Evolutionary conservation across 192 early-diverging fungal genomes (phyloP).

Genomic region (Chytriomyces sp.): DNA sequence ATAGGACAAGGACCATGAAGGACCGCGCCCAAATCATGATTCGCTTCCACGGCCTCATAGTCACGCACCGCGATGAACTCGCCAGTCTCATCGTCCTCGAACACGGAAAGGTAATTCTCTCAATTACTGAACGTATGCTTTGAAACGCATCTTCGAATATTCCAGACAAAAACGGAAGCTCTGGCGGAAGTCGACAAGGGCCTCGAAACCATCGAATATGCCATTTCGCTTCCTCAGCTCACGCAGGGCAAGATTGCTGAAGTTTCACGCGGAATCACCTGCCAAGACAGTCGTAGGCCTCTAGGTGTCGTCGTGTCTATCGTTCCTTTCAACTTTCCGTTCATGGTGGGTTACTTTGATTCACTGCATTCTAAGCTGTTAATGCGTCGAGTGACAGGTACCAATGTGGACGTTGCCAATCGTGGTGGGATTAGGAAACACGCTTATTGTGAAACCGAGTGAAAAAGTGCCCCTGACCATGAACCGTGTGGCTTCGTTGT

Average conservation of each 20-base stretch:
- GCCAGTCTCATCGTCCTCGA: conserved; percentile 73
- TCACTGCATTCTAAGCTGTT: conserved; percentile 28
- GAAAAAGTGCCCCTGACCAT: conserved; percentile 85
- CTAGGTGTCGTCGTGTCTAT: conserved; percentile 78
- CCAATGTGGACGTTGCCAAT: conserved; percentile 83
- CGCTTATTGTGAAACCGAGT: conserved; percentile 75
- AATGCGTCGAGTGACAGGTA: too few relatives aligned
- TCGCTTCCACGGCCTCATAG: conserved; percentile 58
- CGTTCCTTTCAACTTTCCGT: conserved; percentile 82
- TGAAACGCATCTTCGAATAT: not conserved
- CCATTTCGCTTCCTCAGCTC: conserved; percentile 66
- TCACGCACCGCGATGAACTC: conserved; percentile 64
- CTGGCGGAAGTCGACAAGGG: conserved; percentile 74
- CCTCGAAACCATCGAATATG: conserved; percentile 79
- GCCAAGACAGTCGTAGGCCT: conserved; percentile 64
- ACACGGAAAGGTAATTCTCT: conserved; percentile 68
- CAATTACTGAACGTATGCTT: too few relatives aligned
- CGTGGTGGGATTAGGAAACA: conserved; percentile 68
- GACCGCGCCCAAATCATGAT: conserved; percentile 67
- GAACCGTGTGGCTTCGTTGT: conserved; percentile 51
- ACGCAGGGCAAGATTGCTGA: conserved; percentile 63
- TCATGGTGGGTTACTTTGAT: conserved; percentile 52
- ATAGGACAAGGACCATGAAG: conserved; percentile 63
- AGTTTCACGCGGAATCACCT: conserved; percentile 63
- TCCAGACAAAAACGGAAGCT: conserved; percentile 64